phyloP scores from a whole-genome alignment of 2,329 filamentous ascomycete genomes.

The Pseudogymnoascus sp. region DNA sequence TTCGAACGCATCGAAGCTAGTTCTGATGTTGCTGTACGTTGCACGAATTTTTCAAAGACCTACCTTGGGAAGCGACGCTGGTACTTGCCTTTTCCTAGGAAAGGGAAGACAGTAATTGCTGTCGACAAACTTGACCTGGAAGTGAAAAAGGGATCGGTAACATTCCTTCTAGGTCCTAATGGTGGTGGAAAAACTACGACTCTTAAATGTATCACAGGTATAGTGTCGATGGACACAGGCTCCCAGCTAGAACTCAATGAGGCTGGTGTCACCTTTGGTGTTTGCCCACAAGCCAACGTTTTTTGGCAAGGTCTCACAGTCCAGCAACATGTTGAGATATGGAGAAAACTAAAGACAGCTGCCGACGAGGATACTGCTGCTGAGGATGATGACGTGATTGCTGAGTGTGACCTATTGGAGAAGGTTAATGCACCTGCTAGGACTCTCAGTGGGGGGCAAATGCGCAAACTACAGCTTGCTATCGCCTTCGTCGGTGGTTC shows the following conservation, averaged over 20 bases:
- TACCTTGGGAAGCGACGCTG: slow-evolving; percentile 20
- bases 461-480: slow-evolving; percentile 56
- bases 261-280: slow-evolving; percentile 22
- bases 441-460: slow-evolving; percentile 57
- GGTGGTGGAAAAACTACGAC: slow-evolving; percentile 58
- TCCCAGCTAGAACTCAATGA: slow-evolving; percentile 27
- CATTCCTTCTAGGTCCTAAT: slow-evolving; percentile 56
- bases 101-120: slow-evolving; percentile 42
- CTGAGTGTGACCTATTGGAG: slow-evolving; percentile 48
- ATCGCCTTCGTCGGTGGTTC: slow-evolving; percentile 61
- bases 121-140: slow-evolving; percentile 49
- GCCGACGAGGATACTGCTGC: slow-evolving; percentile 37
- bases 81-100: slow-evolving; percentile 23
- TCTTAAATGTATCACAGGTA: slow-evolving; percentile 53
- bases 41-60: slow-evolving; percentile 21
- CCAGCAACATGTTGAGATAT: slow-evolving; percentile 52
- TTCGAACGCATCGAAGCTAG: slow-evolving; percentile 22
- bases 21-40: slow-evolving; percentile 23
- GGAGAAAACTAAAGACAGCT: slow-evolving; percentile 47
- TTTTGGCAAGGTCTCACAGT: slow-evolving; percentile 57
- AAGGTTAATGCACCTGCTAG: slow-evolving; percentile 47
- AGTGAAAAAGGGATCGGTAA: slow-evolving; percentile 51
- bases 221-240: slow-evolving; percentile 49
- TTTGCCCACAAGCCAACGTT: slow-evolving; percentile 31
- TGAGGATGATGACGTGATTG: slow-evolving; percentile 41